phyloP scores from a whole-genome alignment of 768 basidiomycete genomes.

The Rhizopogon rudus region DNA sequence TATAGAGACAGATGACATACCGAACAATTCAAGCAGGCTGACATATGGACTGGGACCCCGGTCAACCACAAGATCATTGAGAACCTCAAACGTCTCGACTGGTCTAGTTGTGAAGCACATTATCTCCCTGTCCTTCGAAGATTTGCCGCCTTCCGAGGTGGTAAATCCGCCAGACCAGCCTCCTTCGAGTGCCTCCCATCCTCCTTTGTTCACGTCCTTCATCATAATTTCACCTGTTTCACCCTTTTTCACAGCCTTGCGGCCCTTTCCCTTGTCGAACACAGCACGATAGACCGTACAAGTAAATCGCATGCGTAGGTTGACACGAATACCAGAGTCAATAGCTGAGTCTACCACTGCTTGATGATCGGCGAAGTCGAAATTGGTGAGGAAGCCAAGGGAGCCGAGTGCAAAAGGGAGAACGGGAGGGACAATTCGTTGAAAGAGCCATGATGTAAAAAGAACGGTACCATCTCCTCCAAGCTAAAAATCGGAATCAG shows the following conservation, averaged over 20 bases:
- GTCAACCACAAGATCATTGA: constrained; percentile 98
- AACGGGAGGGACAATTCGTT: constrained; percentile 97
- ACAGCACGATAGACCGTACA: constrained; percentile 97
- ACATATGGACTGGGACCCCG: constrained; percentile 98
- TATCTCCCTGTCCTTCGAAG: constrained; percentile 87
- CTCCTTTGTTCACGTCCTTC: constrained; percentile 83
- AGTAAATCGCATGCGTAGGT: constrained; percentile 98
- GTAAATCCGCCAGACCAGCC: constrained; percentile 49
- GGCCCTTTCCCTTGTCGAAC: constrained; percentile 58
- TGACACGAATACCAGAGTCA: constrained; percentile 93
- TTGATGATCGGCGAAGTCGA: constrained; percentile 86
- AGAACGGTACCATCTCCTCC: constrained; percentile 98
- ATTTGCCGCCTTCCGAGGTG: constrained; percentile 39
- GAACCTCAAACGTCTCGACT: constrained; percentile 91
- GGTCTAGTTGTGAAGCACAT: constrained; percentile 97
- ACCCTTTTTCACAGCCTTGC: constrained; percentile 86
- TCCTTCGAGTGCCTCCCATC: constrained; percentile 95
- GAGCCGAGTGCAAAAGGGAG: constrained; percentile 96
- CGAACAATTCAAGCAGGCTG: constrained; percentile 91
- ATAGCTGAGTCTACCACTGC: constrained; percentile 83
- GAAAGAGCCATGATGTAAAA: constrained; percentile 99
- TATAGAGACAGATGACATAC: constrained; percentile 40
- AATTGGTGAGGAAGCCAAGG: constrained; percentile 95
- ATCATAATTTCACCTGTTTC: constrained; percentile 97
- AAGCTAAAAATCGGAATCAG: constrained; percentile 48